Conservation (phyloP, 345 rosid genomes). For the Citrus trifoliata region DNA sequence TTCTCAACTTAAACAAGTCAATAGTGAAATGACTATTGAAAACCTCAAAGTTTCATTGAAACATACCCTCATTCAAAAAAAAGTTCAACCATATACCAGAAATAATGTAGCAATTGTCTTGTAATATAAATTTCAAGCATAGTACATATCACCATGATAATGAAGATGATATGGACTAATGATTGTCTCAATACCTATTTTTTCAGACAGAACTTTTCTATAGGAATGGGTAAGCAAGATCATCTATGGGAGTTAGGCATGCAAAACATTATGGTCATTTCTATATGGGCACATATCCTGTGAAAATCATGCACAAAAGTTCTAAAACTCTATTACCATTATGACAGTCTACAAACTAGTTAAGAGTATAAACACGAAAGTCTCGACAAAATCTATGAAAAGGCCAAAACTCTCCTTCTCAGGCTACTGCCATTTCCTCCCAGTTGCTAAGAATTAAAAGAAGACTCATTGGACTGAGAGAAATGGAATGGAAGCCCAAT, state of each 20-base stretch:
- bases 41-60: background rate
- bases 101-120: background rate
- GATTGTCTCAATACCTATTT: background rate
- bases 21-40: background rate
- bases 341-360: no score
- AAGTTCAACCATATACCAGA: background rate
- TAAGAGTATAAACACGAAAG: no score
- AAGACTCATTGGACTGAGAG: no score
- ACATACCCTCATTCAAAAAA: background rate
- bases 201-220: background rate
- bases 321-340: background rate
- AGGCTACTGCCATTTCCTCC: no score
- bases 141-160: background rate
- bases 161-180: background rate
- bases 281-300: background rate
- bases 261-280: background rate
- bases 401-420: no score
- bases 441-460: no score
- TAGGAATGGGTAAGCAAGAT: background rate
- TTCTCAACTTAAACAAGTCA: conserved; percentile 3
- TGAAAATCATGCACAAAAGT: background rate
- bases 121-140: background rate
- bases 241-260: background rate
- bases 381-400: no score
- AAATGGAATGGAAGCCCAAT: no score